These are phyloP conservation scores for Botrytis cinerea DNA, from an alignment of 2,329 filamentous ascomycete species.

Conservation along the genomic window DNA sequence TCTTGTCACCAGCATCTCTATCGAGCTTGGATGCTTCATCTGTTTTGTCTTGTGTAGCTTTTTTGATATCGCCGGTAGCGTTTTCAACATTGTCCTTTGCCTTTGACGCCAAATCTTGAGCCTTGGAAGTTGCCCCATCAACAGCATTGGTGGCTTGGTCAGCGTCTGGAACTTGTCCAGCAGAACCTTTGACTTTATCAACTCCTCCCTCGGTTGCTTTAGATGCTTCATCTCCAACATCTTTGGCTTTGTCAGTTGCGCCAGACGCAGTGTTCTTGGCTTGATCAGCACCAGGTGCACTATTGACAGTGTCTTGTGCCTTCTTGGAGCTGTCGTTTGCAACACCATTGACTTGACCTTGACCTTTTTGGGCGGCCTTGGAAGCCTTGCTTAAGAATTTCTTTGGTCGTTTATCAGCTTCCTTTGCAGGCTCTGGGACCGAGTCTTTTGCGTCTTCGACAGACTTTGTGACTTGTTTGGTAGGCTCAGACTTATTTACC, in stretches of 20 bases:
- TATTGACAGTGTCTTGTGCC: background rate
- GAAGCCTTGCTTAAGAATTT: conserved; percentile 24
- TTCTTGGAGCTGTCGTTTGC: background rate
- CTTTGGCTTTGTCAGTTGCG: background rate
- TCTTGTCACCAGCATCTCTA: background rate
- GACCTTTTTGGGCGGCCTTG: conserved; percentile 12
- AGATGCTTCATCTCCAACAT: background rate
- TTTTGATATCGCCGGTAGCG: background rate
- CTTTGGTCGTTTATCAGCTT: conserved; percentile 17
- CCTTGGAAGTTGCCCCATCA: background rate
- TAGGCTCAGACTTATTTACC: conserved; percentile 4
- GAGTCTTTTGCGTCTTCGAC: conserved; percentile 1
- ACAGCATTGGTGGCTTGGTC: conserved; percentile 1
- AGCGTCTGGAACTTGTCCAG: background rate
- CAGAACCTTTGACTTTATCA: conserved; percentile 1
- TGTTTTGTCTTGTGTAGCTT: background rate
- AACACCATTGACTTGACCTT: conserved; percentile 1
- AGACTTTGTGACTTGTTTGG: conserved; percentile 10
- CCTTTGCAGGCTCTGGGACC: background rate
- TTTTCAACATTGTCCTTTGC: background rate
- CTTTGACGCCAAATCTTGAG: background rate
- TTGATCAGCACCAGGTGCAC: background rate
- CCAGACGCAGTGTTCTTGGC: background rate
- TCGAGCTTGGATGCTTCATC: background rate
- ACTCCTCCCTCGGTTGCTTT: background rate